These are phyloP conservation scores for Wickerhamiella brachini DNA, from an alignment of 805 yeast species.

Conservation along the genomic window DNA sequence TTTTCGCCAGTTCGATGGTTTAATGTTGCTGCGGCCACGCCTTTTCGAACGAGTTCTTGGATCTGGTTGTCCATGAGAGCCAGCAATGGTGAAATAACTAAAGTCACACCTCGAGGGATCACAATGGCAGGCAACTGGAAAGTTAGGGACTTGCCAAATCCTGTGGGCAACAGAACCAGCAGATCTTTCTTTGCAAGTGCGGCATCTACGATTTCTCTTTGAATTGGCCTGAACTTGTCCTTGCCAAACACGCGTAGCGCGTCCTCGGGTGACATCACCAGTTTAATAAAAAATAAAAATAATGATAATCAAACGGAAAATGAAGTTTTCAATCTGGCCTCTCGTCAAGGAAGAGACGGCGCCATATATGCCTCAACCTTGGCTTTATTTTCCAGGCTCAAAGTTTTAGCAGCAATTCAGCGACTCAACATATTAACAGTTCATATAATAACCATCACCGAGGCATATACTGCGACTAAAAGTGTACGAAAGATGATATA, in stretches of 20 bases:
- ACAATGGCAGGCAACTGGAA: slow-evolving; percentile 89
- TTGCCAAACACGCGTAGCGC: slow-evolving; percentile 10
- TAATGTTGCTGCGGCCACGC: slow-evolving; percentile 72
- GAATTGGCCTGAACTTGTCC: slow-evolving; percentile 16
- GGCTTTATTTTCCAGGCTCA: too few species aligned
- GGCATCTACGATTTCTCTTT: slow-evolving; percentile 16
- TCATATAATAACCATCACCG: too few species aligned
- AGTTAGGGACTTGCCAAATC: slow-evolving; percentile 93
- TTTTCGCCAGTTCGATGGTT: slow-evolving; percentile 56
- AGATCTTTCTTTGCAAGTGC: slow-evolving; percentile 52
- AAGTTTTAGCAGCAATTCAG: too few species aligned
- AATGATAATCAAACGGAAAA: neutral
- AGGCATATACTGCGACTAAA: neutral
- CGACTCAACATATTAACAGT: too few species aligned
- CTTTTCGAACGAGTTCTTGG: slow-evolving; percentile 47
- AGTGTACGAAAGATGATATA: neutral
- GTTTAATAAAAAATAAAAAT: too few species aligned
- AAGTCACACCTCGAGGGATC: slow-evolving; percentile 47
- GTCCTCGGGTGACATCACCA: neutral
- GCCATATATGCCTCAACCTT: too few species aligned
- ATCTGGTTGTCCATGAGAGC: slow-evolving; percentile 97
- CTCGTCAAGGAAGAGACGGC: too few species aligned
- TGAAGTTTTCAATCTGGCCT: neutral
- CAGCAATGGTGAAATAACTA: slow-evolving; percentile 85
- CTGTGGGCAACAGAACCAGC: slow-evolving; percentile 93